Base-by-base conservation (phyloP, 2,329 filamentous ascomycete genomes). In the Ophiostoma himal-ulmi region DNA sequence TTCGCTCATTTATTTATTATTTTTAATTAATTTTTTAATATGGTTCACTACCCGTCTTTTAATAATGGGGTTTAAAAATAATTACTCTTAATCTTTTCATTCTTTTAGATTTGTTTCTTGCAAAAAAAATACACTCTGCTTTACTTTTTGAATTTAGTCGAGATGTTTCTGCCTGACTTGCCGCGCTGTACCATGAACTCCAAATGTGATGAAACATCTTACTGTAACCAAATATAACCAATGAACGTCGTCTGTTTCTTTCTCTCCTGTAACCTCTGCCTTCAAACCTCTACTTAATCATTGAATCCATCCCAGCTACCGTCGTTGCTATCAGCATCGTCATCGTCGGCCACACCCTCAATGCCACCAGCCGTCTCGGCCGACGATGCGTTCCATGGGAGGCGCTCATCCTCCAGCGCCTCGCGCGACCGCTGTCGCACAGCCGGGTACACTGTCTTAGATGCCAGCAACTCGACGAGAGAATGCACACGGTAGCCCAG, bases 381-480 rank as follows among this genome's bases (percentile, higher is more conserved):
- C 34, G 75, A 70, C 74, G 76, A 81, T 74, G 78, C 79, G 77
- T 88, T 92, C 78, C 87, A 86, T 68, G 86, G 85, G 78, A 97
- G 79, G 74, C 93, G 85, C 75, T 90, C 89, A 78, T 98, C 94
- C 1, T 83, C 84, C 72, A 96, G 79, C 34, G 88, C 86, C 75
- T 94, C 92, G 72, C 83, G 84, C 0, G 89, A 90, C 76, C 91
- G 87, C 73, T 82, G 83, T 76, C 92, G 86, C 69, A 96, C 88
- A 34, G 88, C 85, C 80, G 93, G 95, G 70, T 89, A 89, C 60
- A 86, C 85, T 57, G 86, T 88, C 70, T 83, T 80, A 74, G 82
- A 81, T 66, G 82, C 82, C 76, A 92, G 78, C 67, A 77, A 82
- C 77, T 85, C 83, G 41, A 92, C 81, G 44, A 89, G 81, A 72